Evolutionary conservation across 1,139 yeast genomes (phyloP).

Genomic region (Kodamaea alishanica): DNA sequence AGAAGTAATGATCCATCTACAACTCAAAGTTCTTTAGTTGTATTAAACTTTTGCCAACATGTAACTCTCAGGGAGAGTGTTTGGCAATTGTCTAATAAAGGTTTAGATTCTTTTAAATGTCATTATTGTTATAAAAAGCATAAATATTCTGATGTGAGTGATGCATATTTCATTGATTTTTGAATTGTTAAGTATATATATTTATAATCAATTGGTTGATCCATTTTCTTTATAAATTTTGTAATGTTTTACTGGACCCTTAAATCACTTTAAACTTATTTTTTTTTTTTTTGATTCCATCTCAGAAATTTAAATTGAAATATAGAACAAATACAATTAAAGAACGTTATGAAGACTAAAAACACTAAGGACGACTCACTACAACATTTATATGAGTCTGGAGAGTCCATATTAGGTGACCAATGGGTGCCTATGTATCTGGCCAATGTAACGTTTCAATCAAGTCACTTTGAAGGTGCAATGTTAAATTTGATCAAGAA

Average conservation of each 20-base stretch:
- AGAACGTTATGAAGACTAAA: conserved; percentile 5
- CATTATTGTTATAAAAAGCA: conserved; percentile 50
- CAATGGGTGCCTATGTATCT: conserved; percentile 63
- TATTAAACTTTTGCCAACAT: conserved; percentile 42
- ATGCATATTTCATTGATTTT: conserved; percentile 44
- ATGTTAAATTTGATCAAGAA: conserved; percentile 77
- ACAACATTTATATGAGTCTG: conserved; percentile 2
- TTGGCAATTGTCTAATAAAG: conserved; percentile 41
- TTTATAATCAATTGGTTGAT: neutral
- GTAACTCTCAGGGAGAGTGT: conserved; percentile 44
- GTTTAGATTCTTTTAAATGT: conserved; percentile 43
- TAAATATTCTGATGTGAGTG: conserved; percentile 38
- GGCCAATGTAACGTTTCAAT: conserved; percentile 41
- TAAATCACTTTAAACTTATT: neutral
- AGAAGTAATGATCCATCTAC: conserved; percentile 5
- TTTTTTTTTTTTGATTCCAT: neutral
- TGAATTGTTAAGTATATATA: conserved; percentile 9
- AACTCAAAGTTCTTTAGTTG: conserved; percentile 39
- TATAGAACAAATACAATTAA: neutral
- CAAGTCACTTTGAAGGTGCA: conserved; percentile 64
- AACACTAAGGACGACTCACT: conserved; percentile 3
- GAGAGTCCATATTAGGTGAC: conserved; percentile 51
- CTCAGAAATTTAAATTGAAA: neutral
- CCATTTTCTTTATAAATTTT: neutral
- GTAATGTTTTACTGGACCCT: neutral